Evolutionary conservation across 2,329 filamentous ascomycete genomes (phyloP).

Genomic region (Penicillium sp.): DNA sequence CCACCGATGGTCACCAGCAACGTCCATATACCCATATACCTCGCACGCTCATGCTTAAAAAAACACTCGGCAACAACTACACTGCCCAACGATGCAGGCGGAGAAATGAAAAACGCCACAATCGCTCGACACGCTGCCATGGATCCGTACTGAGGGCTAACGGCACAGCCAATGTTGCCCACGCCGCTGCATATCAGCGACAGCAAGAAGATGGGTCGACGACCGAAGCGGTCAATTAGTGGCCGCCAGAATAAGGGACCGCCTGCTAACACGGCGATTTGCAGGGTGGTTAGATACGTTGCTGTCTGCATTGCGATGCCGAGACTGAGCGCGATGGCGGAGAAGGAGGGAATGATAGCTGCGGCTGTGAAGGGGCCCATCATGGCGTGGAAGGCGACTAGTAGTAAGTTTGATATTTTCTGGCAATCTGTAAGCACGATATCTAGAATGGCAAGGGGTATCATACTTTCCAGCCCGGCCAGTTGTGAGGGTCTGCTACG

Average conservation of each 20-base stretch:
- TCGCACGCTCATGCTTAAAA: conserved; percentile 52
- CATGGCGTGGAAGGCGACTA: conserved; percentile 56
- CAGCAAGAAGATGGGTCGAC: conserved; percentile 52
- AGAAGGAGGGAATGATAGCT: conserved; percentile 53
- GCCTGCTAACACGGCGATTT: conserved; percentile 53
- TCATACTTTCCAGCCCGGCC: conserved; percentile 51
- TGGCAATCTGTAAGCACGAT: no score
- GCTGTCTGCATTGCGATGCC: conserved; percentile 46
- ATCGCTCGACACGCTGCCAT: conserved; percentile 53
- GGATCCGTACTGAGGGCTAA: conserved; percentile 46
- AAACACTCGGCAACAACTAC: conserved; percentile 56
- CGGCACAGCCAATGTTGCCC: conserved; percentile 53
- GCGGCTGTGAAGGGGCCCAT: conserved; percentile 56
- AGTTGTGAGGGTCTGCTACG: conserved; percentile 54
- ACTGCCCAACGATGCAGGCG: conserved; percentile 52
- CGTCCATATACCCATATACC: conserved; percentile 57
- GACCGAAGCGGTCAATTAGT: conserved; percentile 51
- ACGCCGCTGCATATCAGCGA: conserved; percentile 46
- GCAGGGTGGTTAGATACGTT: conserved; percentile 53
- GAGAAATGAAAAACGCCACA: conserved; percentile 54
- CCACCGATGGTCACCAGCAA: conserved; percentile 50
- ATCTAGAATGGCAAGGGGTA: not conserved
- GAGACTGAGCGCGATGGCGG: conserved; percentile 50
- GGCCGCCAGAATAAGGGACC: conserved; percentile 56
- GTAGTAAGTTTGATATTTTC: conserved; percentile 51